Evolutionary conservation across 352 stramenopile genomes (phyloP).

Genomic region (Pythium pyrilobum): DNA sequence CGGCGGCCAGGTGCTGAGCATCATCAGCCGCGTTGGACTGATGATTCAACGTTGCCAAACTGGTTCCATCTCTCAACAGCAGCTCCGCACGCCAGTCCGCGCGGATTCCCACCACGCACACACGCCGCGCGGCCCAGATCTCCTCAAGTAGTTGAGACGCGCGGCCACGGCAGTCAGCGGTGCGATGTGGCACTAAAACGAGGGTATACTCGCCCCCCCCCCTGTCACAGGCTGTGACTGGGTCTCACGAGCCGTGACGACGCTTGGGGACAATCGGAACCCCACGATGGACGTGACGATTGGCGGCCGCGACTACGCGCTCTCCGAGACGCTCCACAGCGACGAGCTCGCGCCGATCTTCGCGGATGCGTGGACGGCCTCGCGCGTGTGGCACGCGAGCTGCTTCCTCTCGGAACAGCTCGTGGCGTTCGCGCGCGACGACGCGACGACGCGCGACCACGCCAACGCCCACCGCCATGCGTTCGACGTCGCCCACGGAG

Average conservation of each 20-base stretch:
- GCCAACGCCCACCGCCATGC: background rate
- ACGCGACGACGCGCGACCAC: background rate
- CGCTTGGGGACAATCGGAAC: background rate
- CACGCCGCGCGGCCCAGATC: no score
- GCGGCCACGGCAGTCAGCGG: no score
- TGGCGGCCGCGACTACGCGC: conserved; percentile 37
- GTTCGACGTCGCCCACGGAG: conserved; percentile 19
- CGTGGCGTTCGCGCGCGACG: conserved; percentile 18
- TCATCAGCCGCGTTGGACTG: no score
- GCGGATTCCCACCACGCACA: no score
- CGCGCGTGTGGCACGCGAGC: conserved; percentile 67
- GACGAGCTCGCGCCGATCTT: conserved; percentile 77
- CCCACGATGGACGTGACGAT: conserved; percentile 35
- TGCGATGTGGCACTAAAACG: no score
- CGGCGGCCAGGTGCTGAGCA: no score
- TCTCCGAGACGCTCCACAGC: conserved; percentile 75
- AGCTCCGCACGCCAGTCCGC: no score
- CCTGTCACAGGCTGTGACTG: background rate
- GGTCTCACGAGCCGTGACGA: background rate
- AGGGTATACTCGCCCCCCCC: no score
- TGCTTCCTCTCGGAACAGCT: conserved; percentile 63
- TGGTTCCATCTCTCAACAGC: no score
- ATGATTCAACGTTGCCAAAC: no score
- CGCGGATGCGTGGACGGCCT: conserved; percentile 76
- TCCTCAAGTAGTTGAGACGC: no score